These are phyloP conservation scores for Ganoderma resinaceum DNA, from an alignment of 1,284 basidiomycete species.

Conservation along the genomic window DNA sequence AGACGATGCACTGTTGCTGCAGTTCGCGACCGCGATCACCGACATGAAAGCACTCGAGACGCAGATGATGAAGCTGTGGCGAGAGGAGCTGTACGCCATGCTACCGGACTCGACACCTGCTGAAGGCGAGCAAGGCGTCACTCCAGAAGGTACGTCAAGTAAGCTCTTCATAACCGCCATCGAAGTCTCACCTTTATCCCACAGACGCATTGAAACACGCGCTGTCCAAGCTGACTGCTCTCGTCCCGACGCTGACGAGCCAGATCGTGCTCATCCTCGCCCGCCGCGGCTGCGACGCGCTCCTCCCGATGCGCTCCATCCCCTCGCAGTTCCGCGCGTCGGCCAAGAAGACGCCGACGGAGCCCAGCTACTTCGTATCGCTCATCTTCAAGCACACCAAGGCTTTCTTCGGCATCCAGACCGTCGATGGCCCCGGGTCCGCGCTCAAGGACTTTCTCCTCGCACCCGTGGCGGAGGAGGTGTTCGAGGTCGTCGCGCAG, in stretches of 20 bases:
- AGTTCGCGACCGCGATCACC: conserved; percentile 67
- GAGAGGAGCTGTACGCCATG: conserved; percentile 68
- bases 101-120: conserved; percentile 49
- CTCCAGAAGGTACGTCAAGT: conserved; percentile 57
- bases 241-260: conserved; percentile 61
- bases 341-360: conserved; percentile 70
- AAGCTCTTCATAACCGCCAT: not conserved
- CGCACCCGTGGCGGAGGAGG: conserved; percentile 61
- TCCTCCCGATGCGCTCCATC: conserved; percentile 88
- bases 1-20: conserved; percentile 68
- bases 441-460: conserved; percentile 63
- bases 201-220: conserved; percentile 66
- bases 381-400: conserved; percentile 86
- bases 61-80: conserved; percentile 64
- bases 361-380: conserved; percentile 87
- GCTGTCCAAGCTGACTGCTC: conserved; percentile 53
- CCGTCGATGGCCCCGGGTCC: conserved; percentile 61
- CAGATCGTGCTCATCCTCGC: conserved; percentile 80
- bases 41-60: conserved; percentile 67
- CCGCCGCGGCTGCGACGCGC: conserved; percentile 82
- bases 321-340: conserved; percentile 83
- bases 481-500: conserved; percentile 79
- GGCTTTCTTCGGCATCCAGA: conserved; percentile 73
- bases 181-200: not conserved
- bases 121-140: conserved; percentile 42